Conservation (phyloP, 176 grass and related monocot species). For the Elaeis guineensis region DNA sequence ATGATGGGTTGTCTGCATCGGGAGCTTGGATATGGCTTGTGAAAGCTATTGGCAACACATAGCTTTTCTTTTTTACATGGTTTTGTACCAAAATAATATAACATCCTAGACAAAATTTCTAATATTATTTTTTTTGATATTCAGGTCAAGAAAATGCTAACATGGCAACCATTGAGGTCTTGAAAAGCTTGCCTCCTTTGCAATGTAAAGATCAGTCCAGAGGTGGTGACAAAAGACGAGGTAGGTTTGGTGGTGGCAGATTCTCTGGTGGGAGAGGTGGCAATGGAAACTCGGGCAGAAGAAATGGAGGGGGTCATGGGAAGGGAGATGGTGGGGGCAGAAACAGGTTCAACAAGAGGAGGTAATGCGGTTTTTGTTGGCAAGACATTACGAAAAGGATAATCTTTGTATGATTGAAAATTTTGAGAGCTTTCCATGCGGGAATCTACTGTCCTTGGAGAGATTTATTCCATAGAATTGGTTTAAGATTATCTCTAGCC, state of each 20-base stretch:
- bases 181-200: conserved; percentile 60
- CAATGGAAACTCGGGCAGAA: conserved; percentile 27
- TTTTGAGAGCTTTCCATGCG: too few relatives aligned
- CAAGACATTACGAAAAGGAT: too few relatives aligned
- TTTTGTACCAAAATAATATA: too few relatives aligned
- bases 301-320: conserved; percentile 30
- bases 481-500: too few relatives aligned
- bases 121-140: background rate
- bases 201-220: conserved; percentile 57
- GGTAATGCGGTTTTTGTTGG: conserved; percentile 16
- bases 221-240: conserved; percentile 21
- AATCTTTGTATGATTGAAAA: too few relatives aligned
- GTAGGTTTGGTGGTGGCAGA: conserved; percentile 40
- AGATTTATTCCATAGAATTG: too few relatives aligned
- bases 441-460: too few relatives aligned
- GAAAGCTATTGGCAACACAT: too few relatives aligned
- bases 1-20: too few relatives aligned
- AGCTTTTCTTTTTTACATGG: too few relatives aligned
- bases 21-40: too few relatives aligned
- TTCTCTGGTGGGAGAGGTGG: conserved; percentile 26
- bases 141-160: conserved; percentile 52
- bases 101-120: too few relatives aligned
- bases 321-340: conserved; percentile 28
- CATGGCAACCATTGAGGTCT: conserved; percentile 60
- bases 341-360: conserved; percentile 50